Conservation (phyloP, 1,284 basidiomycete species). For the Meripilus lineatus region DNA sequence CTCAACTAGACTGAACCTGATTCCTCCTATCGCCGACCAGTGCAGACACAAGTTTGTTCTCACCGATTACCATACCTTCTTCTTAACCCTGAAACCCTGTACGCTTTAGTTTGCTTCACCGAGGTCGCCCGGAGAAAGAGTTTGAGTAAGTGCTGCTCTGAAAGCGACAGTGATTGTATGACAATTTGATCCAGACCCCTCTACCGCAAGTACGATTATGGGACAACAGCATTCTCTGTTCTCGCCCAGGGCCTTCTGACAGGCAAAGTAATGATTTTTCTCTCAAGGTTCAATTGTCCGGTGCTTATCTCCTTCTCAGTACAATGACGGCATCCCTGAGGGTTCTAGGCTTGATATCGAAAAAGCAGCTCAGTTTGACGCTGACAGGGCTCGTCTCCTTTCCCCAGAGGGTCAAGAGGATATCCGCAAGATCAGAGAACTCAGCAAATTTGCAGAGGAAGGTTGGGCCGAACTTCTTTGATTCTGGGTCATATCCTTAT, state of each 20-base stretch:
- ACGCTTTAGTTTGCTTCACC: slow-evolving; percentile 55
- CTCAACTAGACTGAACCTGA: slow-evolving; percentile 63
- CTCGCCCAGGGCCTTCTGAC: slow-evolving; percentile 70
- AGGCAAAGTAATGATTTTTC: slow-evolving; percentile 48
- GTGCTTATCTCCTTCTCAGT: too few species aligned
- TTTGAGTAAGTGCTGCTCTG: slow-evolving; percentile 47
- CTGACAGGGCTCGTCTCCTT: slow-evolving; percentile 19
- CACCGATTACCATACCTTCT: neutral
- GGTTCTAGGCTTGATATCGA: slow-evolving; percentile 60
- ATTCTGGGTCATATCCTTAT: neutral
- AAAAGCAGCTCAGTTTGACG: slow-evolving; percentile 36
- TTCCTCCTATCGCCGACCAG: slow-evolving; percentile 77
- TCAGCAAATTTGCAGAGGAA: slow-evolving; percentile 63
- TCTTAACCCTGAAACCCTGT: neutral
- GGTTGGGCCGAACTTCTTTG: slow-evolving; percentile 15
- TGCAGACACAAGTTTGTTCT: slow-evolving; percentile 56
- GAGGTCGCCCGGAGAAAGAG: slow-evolving; percentile 76
- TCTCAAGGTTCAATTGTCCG: neutral
- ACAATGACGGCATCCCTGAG: slow-evolving; percentile 44
- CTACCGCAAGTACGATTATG: slow-evolving; percentile 54
- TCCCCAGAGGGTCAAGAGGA: slow-evolving; percentile 52
- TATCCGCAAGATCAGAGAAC: slow-evolving; percentile 63
- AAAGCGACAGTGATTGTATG: neutral
- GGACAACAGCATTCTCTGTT: slow-evolving; percentile 74
- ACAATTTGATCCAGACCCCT: slow-evolving; percentile 35